Base-by-base conservation (phyloP, 2,329 filamentous ascomycete genomes). In the Colletotrichum salicis region DNA sequence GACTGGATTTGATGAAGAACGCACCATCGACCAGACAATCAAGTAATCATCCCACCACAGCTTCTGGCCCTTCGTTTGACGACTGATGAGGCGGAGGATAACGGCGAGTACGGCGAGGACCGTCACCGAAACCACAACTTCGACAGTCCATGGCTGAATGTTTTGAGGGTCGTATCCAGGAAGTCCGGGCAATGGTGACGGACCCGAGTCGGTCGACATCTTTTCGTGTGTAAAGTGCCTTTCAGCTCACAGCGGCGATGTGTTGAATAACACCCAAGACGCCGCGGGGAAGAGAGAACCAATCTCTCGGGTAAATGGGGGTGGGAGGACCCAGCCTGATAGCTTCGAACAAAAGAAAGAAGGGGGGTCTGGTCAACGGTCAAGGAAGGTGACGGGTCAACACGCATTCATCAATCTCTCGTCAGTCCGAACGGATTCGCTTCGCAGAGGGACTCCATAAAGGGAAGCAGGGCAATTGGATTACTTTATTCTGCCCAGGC, bases 21-120 rank as follows among this genome's bases (percentile, higher is more conserved):
- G 56, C 75, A 86, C 85, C 85, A 85, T 84, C 1, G 85, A 86
- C 62, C 83, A 86, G 0, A 86, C 68, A 67, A 87, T 84, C 76
- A 85, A 79, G 75, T 81, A 86, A 75, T 87, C 85, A 77, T 87
- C 85, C 85, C 84, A 86, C 85, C 85, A 87, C 5, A 86, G 75
- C 70, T 77, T 76, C 67, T 85, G 84, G 3, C 77, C 81, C 57
- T 84, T 84, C 56, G 85, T 76, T 60, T 80, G 79, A 12, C 85
- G 83, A 67, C 83, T 83, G 33, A 82, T 65, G 5, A 87, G 61
- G 2, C 85, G 80, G 15, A 86, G 76, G n/a, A 51, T 76, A 13
- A 86, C 83, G 3, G 79, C 76, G 1, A 80, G 48, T 22, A 83
- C 72, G 2, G 84, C 82, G 31, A 87, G 76, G 7, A 81, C 76